Base-by-base conservation (phyloP, 2,329 filamentous ascomycete species). In the Sarocladium oryzae region DNA sequence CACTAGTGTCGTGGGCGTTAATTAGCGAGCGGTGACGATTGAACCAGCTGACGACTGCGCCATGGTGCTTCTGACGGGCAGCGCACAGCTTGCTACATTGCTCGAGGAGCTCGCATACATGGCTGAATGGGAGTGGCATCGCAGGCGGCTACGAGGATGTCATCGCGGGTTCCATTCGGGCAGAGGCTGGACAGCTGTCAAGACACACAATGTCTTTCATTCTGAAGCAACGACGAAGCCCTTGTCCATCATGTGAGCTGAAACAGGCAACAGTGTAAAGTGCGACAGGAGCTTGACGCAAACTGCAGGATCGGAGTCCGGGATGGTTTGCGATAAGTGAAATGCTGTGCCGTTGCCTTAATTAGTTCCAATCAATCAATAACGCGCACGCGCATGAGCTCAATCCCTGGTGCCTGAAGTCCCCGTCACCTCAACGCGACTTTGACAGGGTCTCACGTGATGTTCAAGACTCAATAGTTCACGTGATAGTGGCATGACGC, bases 71-170 rank as follows among this genome's bases (percentile, higher is more conserved):
- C 45, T 67, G 66, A 13, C 60, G 65, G 2, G 61, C 58, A 1
- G 63, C 52, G 23, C 64, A 66, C 4, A 69, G 64, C 40, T 66
- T 65, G 53, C 90, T 82, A 15, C 90, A 73, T 21, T 75, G 69
- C 54, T 90, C 82, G 38, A 96, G 74, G 3, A 96, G 73, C 55
- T 87, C 80, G 70, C 88, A 92, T 41, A 95, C 70, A 54, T 78
- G 73, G n/a, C 74, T 69, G 65, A 93, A 95, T 1, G 73, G 73
- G 56, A 89, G 74, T 18, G 82, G 75, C 56, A 57, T 58, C 13
- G 30, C 33, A 10, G 48, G 46, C 21, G 20, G 6, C 46, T 24
- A 37, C 8, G 11, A 4, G 4, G 8, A 6, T n/a, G 10, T 9
- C 37, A 40, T 21, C 18, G 37, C 10, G 8, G 16, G 6, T 21